phyloP scores from a whole-genome alignment of 768 basidiomycete genomes.

The Lactarius psammicola region DNA sequence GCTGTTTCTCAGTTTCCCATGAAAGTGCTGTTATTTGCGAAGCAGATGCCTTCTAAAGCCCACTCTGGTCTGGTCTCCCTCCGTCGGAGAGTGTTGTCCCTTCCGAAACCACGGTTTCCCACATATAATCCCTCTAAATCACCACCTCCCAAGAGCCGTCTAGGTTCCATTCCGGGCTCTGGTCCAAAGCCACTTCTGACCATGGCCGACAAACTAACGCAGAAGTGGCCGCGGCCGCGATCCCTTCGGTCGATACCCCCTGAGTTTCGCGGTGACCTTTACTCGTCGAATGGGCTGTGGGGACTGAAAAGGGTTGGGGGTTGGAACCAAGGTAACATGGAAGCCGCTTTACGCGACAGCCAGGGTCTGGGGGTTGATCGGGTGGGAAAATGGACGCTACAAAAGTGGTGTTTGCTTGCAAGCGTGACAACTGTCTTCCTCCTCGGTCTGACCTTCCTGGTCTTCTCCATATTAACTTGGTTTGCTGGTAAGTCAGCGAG shows the following conservation, averaged over 20 bases:
- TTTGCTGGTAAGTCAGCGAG: conserved; percentile 45
- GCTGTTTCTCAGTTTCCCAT: not conserved
- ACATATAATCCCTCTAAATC: not conserved
- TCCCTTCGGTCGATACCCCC: conserved; percentile 29
- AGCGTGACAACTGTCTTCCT: conserved; percentile 54
- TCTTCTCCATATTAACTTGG: conserved; percentile 57
- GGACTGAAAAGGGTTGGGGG: conserved; percentile 18
- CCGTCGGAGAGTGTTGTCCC: not conserved
- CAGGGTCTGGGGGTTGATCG: conserved; percentile 41
- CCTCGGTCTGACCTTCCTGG: conserved; percentile 52
- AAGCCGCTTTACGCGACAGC: conserved; percentile 36
- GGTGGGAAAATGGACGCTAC: conserved; percentile 53
- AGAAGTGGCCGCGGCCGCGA: conserved; percentile 51
- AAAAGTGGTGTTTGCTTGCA: conserved; percentile 59
- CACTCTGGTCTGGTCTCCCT: not conserved
- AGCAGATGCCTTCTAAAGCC: not conserved
- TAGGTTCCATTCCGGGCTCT: not conserved
- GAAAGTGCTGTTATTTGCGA: not conserved
- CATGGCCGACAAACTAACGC: conserved; percentile 43
- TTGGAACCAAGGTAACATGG: conserved; percentile 15
- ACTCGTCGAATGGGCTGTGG: conserved; percentile 20
- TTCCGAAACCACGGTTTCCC: not conserved
- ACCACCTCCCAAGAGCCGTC: not conserved
- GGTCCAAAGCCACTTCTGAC: not conserved
- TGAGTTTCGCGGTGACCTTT: conserved; percentile 8